Conservation (phyloP, 1,139 yeast genomes). For the Trichomonascaceae sp. region DNA sequence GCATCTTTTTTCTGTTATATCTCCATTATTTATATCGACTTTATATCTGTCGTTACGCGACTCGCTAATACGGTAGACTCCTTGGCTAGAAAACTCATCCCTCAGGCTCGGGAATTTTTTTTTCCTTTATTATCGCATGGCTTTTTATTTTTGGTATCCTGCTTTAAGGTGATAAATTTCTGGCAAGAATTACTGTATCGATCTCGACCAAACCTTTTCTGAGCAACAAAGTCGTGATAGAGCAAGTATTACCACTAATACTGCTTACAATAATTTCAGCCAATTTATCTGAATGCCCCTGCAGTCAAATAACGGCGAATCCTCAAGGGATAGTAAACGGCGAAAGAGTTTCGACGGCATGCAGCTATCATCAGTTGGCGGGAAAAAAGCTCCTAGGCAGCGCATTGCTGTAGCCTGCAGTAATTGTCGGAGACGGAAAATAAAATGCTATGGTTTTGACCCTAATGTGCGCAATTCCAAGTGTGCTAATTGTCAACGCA, state of each 20-base stretch:
- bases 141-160: neutral
- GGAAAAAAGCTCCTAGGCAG: conserved; percentile 16
- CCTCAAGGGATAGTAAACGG: neutral
- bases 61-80: neutral
- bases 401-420: conserved; percentile 31
- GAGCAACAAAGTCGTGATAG: neutral
- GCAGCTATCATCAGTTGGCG: neutral
- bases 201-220: neutral
- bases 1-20: neutral
- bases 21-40: neutral
- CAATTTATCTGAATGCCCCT: neutral
- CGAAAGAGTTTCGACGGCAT: neutral
- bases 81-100: neutral
- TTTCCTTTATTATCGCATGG: neutral
- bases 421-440: conserved; percentile 31
- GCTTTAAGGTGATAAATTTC: neutral
- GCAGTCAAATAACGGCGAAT: neutral
- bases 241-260: neutral
- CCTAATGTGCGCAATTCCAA: conserved; percentile 23
- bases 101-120: neutral
- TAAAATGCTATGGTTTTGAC: conserved; percentile 32
- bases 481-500: conserved; percentile 31
- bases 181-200: neutral
- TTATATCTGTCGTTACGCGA: neutral
- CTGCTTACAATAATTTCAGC: neutral